Percentiles rank a stretch among this genome's conserved stretches.
These are phyloP conservation scores for Candida chilensis DNA, from an alignment of 805 yeast species.

Conservation along the genomic window DNA sequence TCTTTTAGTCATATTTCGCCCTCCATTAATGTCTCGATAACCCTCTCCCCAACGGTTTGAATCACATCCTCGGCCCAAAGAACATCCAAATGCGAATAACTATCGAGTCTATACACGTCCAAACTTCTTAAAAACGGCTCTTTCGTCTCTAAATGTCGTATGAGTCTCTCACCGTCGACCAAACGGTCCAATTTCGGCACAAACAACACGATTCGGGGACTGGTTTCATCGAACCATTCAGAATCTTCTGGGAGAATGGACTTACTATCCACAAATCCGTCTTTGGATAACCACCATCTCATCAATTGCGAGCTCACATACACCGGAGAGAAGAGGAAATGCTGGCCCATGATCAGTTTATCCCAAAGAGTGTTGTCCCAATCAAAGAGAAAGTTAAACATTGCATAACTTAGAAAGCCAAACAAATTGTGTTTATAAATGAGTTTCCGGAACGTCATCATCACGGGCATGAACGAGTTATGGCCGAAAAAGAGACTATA, in stretches of 20 bases:
- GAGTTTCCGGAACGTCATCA: slow-evolving; percentile 49
- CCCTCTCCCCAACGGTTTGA: slow-evolving; percentile 47
- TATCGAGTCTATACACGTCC: slow-evolving; percentile 34
- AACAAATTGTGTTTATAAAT: slow-evolving; percentile 32
- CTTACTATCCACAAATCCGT: slow-evolving; percentile 39
- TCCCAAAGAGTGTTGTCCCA: slow-evolving; percentile 86
- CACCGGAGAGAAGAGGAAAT: slow-evolving; percentile 81
- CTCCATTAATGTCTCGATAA: slow-evolving; percentile 7
- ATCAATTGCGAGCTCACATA: slow-evolving; percentile 72
- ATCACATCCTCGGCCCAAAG: slow-evolving; percentile 83
- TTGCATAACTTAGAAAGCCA: slow-evolving; percentile 60
- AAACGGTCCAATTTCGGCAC: slow-evolving; percentile 67
- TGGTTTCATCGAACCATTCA: slow-evolving; percentile 42
- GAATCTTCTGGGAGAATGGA: slow-evolving; percentile 42
- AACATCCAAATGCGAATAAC: slow-evolving; percentile 83
- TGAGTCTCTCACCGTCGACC: slow-evolving; percentile 66
- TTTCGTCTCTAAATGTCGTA: slow-evolving; percentile 49
- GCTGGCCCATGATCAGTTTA: slow-evolving; percentile 51
- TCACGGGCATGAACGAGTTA: slow-evolving; percentile 68
- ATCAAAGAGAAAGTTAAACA: slow-evolving; percentile 81
- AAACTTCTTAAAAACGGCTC: slow-evolving; percentile 42
- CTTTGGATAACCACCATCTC: slow-evolving; percentile 79
- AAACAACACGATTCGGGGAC: slow-evolving; percentile 58
- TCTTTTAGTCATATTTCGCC: no score
- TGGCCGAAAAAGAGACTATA: slow-evolving; percentile 60